Evolutionary conservation across 768 basidiomycete genomes (phyloP).

Genomic region (Mrakia hoshinonis): DNA sequence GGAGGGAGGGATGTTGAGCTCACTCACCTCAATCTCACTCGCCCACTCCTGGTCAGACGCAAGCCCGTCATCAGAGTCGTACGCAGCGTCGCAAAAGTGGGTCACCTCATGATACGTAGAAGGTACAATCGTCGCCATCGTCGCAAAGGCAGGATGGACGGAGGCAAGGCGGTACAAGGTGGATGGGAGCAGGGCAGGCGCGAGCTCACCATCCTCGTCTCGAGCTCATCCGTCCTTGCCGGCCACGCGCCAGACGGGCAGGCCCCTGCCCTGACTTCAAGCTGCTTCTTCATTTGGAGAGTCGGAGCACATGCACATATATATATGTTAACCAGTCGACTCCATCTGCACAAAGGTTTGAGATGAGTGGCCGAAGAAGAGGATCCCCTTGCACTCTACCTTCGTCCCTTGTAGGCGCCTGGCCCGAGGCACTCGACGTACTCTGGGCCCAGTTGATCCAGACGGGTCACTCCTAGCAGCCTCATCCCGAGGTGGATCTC

Average conservation of each 20-base stretch:
- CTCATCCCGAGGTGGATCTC: slow-evolving; percentile 73
- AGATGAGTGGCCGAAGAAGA: neutral
- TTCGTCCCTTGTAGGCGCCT: no score
- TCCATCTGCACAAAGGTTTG: no score
- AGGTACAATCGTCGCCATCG: slow-evolving; percentile 22
- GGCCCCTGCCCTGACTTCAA: no score
- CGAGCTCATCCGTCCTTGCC: no score
- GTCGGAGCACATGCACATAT: no score
- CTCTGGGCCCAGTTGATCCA: slow-evolving; percentile 62
- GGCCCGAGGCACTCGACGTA: slow-evolving; percentile 48
- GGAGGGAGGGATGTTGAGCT: neutral
- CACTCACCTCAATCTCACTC: slow-evolving; percentile 26
- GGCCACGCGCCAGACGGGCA: no score
- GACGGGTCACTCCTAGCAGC: slow-evolving; percentile 57
- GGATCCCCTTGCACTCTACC: neutral
- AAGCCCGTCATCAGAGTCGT: slow-evolving; percentile 21
- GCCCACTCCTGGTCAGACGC: slow-evolving; percentile 28
- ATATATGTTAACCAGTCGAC: no score
- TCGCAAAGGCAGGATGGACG: neutral
- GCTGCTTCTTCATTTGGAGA: no score
- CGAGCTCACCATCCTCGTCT: no score
- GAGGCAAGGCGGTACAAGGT: neutral
- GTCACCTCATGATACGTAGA: slow-evolving; percentile 20
- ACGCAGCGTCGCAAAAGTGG: slow-evolving; percentile 3
- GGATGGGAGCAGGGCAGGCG: no score